Evolutionary conservation across 352 stramenopile species (phyloP).

Genomic region (Phytopythium helicoides): DNA sequence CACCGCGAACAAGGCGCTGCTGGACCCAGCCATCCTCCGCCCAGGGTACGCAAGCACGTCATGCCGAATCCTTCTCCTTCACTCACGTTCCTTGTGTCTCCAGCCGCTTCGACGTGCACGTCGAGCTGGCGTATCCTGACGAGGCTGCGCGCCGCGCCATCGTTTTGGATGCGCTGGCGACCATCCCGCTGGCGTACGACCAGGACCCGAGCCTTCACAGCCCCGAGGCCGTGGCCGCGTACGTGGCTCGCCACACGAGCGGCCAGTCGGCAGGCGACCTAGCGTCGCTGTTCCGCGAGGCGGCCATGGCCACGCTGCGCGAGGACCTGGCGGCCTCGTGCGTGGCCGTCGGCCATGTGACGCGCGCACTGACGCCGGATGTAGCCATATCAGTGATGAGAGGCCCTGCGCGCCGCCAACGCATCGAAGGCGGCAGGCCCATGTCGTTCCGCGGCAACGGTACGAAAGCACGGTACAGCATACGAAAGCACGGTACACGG

Average conservation of each 20-base stretch:
- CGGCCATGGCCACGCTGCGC: slow-evolving; percentile 72
- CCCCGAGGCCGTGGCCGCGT: slow-evolving; percentile 31
- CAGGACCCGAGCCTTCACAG: slow-evolving; percentile 25
- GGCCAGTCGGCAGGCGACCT: slow-evolving; percentile 61
- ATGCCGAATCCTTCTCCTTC: neutral
- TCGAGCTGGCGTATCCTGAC: slow-evolving; percentile 59
- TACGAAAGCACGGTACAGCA: too few relatives aligned
- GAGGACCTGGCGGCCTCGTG: slow-evolving; percentile 40
- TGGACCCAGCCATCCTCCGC: slow-evolving; percentile 87
- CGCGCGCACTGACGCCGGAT: slow-evolving; percentile 18
- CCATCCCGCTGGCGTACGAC: slow-evolving; percentile 57
- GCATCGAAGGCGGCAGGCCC: slow-evolving; percentile 3
- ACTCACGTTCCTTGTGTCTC: neutral
- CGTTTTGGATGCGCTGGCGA: slow-evolving; percentile 42
- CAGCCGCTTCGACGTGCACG: slow-evolving; percentile 83
- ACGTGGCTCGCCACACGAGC: slow-evolving; percentile 51
- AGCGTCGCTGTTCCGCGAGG: slow-evolving; percentile 65
- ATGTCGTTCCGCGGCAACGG: slow-evolving; percentile 17
- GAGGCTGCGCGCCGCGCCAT: slow-evolving; percentile 48
- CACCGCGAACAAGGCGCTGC: slow-evolving; percentile 60
- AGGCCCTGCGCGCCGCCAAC: slow-evolving; percentile 10
- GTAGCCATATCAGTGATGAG: slow-evolving; percentile 7
- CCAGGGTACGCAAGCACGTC: slow-evolving; percentile 50
- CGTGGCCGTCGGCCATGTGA: slow-evolving; percentile 44
- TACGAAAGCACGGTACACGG: too few relatives aligned